Conservation (phyloP, 306 rosid species). For the Dalbergia cochinchinensis region DNA sequence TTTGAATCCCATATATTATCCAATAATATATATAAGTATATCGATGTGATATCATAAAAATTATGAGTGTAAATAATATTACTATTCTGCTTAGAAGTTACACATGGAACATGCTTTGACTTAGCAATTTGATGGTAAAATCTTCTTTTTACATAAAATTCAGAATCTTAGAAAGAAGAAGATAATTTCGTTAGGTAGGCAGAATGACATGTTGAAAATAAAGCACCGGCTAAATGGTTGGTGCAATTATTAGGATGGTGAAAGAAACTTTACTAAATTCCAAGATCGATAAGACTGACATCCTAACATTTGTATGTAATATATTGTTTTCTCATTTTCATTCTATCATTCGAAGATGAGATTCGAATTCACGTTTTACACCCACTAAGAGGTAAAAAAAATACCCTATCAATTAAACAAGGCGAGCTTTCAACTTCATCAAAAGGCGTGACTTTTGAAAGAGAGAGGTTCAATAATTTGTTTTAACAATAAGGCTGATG, state of each 20-base stretch:
- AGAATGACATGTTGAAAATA: constrained; percentile 22
- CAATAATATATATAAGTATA: no score
- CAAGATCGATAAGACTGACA: not conserved
- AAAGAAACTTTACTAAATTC: not conserved
- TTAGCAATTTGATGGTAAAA: not conserved
- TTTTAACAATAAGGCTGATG: not conserved
- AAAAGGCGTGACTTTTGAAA: not conserved
- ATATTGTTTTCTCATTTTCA: no score
- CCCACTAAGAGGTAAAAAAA: no score
- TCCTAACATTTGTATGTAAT: not conserved
- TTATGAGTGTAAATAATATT: no score
- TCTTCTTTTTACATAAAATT: not conserved
- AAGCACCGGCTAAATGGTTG: constrained; percentile 38
- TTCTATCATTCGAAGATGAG: no score
- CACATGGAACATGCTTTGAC: not conserved
- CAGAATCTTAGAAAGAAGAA: not conserved
- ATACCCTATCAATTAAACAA: not conserved
- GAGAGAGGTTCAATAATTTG: not conserved
- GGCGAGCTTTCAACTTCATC: not conserved
- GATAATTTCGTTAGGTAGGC: constrained; percentile 17
- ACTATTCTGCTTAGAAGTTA: no score
- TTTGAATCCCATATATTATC: no score
- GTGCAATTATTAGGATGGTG: constrained; percentile 12
- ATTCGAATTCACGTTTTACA: no score
- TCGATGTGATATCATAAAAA: no score